Base-by-base conservation (phyloP, 306 rosid species). In the Sechiopsis laciniata region DNA sequence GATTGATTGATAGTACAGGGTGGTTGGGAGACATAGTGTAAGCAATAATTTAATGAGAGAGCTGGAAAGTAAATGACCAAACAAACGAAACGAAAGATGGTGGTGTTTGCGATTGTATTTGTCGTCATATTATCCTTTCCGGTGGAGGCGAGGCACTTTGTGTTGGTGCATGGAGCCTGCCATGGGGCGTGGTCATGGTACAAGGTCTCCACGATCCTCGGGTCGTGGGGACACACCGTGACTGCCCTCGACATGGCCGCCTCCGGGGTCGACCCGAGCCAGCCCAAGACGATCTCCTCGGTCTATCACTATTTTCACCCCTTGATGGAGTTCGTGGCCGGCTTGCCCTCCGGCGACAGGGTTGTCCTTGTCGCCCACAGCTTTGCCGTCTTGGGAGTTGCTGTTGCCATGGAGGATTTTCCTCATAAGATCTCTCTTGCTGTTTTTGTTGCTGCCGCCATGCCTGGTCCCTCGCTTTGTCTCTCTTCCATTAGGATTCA, bases 181-280 rank as follows among this genome's bases (percentile, higher is more conserved):
- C 83, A 78, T 62, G 87, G 89, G 4, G 87, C 84, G n/a, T 82
- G 85, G 88, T 80, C 81, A 0, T 84, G 90, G 88, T 84, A 78
- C 84, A 87, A 83, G 76, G 71, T 83, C 8, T 62, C 66, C n/a
- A 7, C 82, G 21, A 20, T 78, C 12, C 73, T 84, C 0, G 55
- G 71, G 40, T 74, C 78, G 0, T 52, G 42, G 5, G 83, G 85
- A 20, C 79, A 87, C 57, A 21, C 13, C 3, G 83, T 84, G 55
- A 87, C 77, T 0, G 76, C 85, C 4, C 15, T 84, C 0, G 87
- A 87, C 76, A 68, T 80, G 68, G 81, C 76, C 1, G 84, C 80
- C 55, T 78, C 81, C 50, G 84, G 85, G 2, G 42, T 84, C 15
- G 74, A 82, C 53, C 77, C 61, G 0, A 22, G n/a, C 5, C 66